These are phyloP conservation scores for Penicillium simplicissimum DNA, from an alignment of 495 filamentous ascomycete genomes.

Conservation along the genomic window DNA sequence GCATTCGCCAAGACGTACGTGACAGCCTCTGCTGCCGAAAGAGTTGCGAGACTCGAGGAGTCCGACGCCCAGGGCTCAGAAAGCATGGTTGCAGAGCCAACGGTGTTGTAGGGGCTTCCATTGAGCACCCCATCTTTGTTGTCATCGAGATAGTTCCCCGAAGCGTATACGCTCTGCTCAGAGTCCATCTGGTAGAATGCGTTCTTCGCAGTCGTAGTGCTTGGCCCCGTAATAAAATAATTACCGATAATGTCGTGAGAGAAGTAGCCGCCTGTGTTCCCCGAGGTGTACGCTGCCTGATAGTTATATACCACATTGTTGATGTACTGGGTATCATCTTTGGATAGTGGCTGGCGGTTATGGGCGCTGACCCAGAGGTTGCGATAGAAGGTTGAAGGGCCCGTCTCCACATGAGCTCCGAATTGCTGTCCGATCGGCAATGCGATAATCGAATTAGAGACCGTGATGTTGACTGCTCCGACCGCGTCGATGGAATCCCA, in stretches of 20 bases:
- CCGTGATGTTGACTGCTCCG: background rate
- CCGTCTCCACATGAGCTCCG: background rate
- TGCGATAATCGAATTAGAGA: slow-evolving; percentile 1
- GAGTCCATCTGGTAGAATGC: background rate
- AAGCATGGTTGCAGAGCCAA: background rate
- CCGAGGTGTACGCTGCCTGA: background rate
- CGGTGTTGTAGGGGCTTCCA: background rate
- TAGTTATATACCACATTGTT: slow-evolving; percentile 1
- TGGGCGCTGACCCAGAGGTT: slow-evolving; percentile 2
- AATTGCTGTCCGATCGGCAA: background rate
- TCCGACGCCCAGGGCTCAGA: background rate
- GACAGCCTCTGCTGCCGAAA: background rate
- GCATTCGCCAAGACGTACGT: background rate
- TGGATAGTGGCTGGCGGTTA: background rate
- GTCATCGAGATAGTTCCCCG: background rate
- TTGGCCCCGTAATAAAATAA: slow-evolving; percentile 3
- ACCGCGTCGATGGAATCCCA: slow-evolving; percentile 1
- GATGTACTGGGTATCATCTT: background rate
- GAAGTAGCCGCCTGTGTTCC: background rate
- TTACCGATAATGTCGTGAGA: background rate
- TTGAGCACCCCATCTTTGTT: background rate
- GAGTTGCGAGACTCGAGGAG: background rate
- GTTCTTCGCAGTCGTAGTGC: background rate
- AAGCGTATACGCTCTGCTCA: background rate
- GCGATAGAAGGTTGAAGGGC: background rate